Percentiles rank a stretch among this genome's conserved stretches.
These are phyloP conservation scores for Paulownia fortunei DNA, from an alignment of 257 asterid genomes.

Conservation along the genomic window DNA sequence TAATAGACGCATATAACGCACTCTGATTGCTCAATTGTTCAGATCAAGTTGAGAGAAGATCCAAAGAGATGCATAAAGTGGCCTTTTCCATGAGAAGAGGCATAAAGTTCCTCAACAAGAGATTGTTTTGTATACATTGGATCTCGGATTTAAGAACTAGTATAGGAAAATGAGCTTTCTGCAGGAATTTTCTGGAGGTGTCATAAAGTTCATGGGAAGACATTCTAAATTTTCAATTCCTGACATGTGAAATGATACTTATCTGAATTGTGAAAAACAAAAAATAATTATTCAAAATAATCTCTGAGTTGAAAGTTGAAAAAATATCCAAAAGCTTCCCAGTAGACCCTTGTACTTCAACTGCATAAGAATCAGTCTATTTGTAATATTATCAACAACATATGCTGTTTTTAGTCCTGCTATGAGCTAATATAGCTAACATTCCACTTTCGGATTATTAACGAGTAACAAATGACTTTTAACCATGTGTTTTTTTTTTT, in stretches of 20 bases:
- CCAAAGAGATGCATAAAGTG: neutral
- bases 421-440: neutral
- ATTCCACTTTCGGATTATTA: neutral
- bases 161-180: neutral
- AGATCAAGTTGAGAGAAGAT: conserved; percentile 6
- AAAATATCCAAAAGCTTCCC: neutral
- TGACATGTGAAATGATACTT: neutral
- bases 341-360: neutral
- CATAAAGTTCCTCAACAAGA: neutral
- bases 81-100: neutral
- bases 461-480: neutral
- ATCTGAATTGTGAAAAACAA: neutral
- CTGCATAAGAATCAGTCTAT: neutral
- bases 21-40: neutral
- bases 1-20: neutral
- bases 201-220: neutral
- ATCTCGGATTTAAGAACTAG: neutral
- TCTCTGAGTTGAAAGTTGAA: neutral
- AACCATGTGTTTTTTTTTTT: neutral
- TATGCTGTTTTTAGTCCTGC: neutral
- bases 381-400: neutral
- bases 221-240: neutral
- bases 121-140: neutral
- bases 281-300: neutral
- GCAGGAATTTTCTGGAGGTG: neutral